Base-by-base conservation (phyloP, 805 yeast species). In the Metschnikowia sp. region DNA sequence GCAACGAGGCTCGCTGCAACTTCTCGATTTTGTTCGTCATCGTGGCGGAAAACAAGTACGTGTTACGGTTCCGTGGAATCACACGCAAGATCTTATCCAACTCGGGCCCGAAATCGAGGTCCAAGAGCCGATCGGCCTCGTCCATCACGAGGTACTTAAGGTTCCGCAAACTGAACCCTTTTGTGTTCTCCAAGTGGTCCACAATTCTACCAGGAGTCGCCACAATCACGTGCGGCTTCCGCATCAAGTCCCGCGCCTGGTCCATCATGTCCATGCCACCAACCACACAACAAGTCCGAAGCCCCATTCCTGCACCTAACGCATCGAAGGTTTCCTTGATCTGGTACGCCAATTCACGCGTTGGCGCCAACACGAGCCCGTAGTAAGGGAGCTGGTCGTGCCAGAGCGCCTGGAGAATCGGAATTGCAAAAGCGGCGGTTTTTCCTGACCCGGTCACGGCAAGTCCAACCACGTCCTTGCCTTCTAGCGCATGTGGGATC, bases 191-290 rank as follows among this genome's bases (percentile, higher is more conserved):
- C 61, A 92, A 72, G 72, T 92, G 99, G 66, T 92, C 99, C 80
- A 92, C 82, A 50, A 91, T 72, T 65, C 96, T 76, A 43, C 96
- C 96, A 0, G 99, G 98, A 0, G 99, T 94, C 18, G 98, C 98
- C 51, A 92, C 96, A 47, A 92, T 79, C 39, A 92, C 79, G 62
- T 92, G 99, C 3, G 99, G 99, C 59, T 88, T 90, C 56, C 94
- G 80, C 86, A 88, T 86, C 58, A 92, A 75, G 54, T 94, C 97
- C 51, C 96, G 78, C 0, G 97, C 94, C 68, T 92, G 99, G 56
- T 90, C 96, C 94, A 94, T 89, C 87, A 88, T 86, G 63, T 89
- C 96, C 92, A 94, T 91, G 52, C 99, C 99, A 57, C 99, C 99
- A 33, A 94, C 97, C 53, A 92, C 80, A 48, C 96, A 90, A 3